Percentiles rank a stretch among this genome's conserved stretches.
phyloP scores from a whole-genome alignment of 495 filamentous ascomycete genomes.

The Cryomyces minteri region DNA sequence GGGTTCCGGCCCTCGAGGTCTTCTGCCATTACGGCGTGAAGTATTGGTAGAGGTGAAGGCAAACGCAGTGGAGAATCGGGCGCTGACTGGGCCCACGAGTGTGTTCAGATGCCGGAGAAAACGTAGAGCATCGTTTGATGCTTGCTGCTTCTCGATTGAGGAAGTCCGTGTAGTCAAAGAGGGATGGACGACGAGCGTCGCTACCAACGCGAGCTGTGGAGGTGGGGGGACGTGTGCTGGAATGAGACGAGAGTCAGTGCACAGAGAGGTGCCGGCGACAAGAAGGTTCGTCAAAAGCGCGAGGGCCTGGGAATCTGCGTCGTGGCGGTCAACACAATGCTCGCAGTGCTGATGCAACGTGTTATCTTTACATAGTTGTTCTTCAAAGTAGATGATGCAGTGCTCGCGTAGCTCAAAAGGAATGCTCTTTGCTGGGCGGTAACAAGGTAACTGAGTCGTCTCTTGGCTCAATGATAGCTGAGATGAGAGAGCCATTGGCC shows the following conservation, averaged over 20 bases:
- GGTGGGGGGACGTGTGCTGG: constrained; percentile 31
- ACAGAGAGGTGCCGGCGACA: constrained; percentile 29
- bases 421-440: constrained; percentile 32
- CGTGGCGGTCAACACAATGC: neutral
- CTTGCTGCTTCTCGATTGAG: constrained; percentile 29
- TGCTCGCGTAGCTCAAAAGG: constrained; percentile 45
- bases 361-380: constrained; percentile 41
- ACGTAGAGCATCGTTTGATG: constrained; percentile 32
- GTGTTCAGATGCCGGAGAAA: constrained; percentile 38
- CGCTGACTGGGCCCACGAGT: constrained; percentile 31
- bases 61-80: constrained; percentile 33
- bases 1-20: constrained; percentile 6
- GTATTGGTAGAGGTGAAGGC: constrained; percentile 19
- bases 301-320: constrained; percentile 47
- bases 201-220: constrained; percentile 45
- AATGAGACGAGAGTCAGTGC: constrained; percentile 3
- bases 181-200: constrained; percentile 53
- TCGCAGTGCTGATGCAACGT: neutral
- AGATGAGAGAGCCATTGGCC: too few species aligned
- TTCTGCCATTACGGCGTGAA: constrained; percentile 13
- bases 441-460: constrained; percentile 7
- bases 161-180: constrained; percentile 41
- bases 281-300: constrained; percentile 47
- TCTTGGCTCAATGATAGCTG: too few species aligned
- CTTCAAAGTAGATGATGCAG: constrained; percentile 56